Percentiles rank a stretch among this genome's conserved stretches.
Conservation (phyloP, 2,329 filamentous ascomycete genomes). For the Orbilia ellipsospora region DNA sequence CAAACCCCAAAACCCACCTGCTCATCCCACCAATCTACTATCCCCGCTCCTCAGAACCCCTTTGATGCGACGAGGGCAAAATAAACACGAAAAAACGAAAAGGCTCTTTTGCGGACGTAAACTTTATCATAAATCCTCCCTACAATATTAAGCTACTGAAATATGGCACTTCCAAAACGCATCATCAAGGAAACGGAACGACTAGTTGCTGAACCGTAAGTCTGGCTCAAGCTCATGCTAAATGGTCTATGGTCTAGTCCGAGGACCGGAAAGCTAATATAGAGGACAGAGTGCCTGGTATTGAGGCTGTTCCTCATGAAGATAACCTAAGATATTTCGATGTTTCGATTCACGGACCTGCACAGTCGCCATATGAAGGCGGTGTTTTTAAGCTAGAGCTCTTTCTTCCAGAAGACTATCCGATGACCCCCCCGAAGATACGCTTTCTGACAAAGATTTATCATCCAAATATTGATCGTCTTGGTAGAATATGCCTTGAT, state of each 20-base stretch:
- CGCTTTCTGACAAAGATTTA: conserved; percentile 99
- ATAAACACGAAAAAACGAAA: too few relatives aligned
- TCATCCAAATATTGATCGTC: conserved; percentile 97
- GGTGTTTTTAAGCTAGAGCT: conserved; percentile 97
- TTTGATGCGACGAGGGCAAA: too few relatives aligned
- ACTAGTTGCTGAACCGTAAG: conserved; percentile 94
- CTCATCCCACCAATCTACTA: too few relatives aligned
- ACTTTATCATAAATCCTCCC: too few relatives aligned
- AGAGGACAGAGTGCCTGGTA: conserved; percentile 83
- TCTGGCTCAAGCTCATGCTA: conserved; percentile 45
- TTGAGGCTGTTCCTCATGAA: conserved; percentile 93
- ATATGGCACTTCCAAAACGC: conserved; percentile 86
- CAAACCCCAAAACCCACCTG: too few relatives aligned
- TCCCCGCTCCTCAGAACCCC: too few relatives aligned
- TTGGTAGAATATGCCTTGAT: conserved; percentile 95
- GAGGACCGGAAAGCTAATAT: conserved; percentile 31
- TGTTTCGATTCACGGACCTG: conserved; percentile 92
- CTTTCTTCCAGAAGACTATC: conserved; percentile 97
- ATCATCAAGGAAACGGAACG: conserved; percentile 99
- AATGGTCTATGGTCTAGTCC: too few relatives aligned
- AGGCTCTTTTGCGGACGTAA: too few relatives aligned
- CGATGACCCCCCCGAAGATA: conserved; percentile 98
- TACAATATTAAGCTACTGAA: conserved; percentile 17
- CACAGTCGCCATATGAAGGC: conserved; percentile 63
- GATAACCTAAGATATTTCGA: conserved; percentile 99